Conservation (phyloP, 495 filamentous ascomycete species). For the Podospora pseudoanserina region DNA sequence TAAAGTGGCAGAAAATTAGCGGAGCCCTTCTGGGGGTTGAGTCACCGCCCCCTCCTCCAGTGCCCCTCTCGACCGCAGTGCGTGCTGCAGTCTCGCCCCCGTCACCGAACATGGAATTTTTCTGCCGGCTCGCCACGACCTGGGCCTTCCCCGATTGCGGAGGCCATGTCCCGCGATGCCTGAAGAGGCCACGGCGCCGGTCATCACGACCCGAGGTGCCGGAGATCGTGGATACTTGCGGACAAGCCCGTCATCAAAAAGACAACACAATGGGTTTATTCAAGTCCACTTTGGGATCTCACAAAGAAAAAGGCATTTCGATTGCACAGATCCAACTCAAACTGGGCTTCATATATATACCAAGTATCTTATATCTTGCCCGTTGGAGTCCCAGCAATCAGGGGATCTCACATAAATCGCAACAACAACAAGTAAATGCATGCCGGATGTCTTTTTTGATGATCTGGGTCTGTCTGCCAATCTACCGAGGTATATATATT, state of each 20-base stretch:
- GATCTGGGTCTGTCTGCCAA: neutral
- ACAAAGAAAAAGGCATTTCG: neutral
- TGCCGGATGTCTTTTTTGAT: neutral
- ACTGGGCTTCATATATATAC: neutral
- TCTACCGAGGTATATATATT: neutral
- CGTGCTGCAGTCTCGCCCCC: neutral
- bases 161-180: neutral
- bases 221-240: neutral
- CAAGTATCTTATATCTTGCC: too few species aligned
- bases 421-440: neutral
- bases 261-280: neutral
- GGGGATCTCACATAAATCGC: neutral
- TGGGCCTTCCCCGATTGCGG: neutral
- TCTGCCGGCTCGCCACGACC: neutral
- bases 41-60: slow-evolving; percentile 2
- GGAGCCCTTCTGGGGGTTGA: neutral
- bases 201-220: neutral
- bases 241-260: neutral
- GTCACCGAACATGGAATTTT: neutral
- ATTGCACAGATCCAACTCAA: neutral
- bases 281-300: neutral
- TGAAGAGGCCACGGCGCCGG: neutral
- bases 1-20: neutral
- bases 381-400: neutral
- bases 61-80: neutral